Conservation (phyloP, 2,329 filamentous ascomycete genomes). For the Orbilia brochopaga region DNA sequence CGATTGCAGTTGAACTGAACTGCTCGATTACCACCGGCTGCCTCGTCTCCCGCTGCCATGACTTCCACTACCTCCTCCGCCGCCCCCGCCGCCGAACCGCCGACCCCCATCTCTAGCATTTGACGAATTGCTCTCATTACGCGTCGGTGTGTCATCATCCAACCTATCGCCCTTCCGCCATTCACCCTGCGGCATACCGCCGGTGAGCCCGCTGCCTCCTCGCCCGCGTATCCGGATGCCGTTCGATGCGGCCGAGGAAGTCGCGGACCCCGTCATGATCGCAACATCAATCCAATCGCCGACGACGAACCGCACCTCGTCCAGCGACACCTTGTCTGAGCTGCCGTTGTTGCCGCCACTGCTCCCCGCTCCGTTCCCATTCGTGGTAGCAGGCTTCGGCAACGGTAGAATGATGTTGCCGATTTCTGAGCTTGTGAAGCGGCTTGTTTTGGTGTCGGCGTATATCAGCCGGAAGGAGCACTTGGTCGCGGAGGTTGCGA, state of each 20-base stretch:
- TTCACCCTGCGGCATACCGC: slow-evolving; percentile 32
- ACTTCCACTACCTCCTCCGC: slow-evolving; percentile 21
- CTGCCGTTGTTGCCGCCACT: slow-evolving; percentile 57
- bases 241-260: slow-evolving; percentile 25
- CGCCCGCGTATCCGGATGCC: slow-evolving; percentile 43
- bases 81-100: slow-evolving; percentile 34
- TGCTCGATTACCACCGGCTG: slow-evolving; percentile 28
- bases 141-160: slow-evolving; percentile 33
- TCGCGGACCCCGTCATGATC: slow-evolving; percentile 36
- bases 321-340: slow-evolving; percentile 70
- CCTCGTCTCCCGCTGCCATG: slow-evolving; percentile 29
- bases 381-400: slow-evolving; percentile 63
- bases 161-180: slow-evolving; percentile 46
- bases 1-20: no score
- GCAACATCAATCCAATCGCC: slow-evolving; percentile 88
- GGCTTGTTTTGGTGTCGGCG: slow-evolving; percentile 69
- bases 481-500: slow-evolving; percentile 78
- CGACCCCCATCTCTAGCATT: slow-evolving; percentile 14
- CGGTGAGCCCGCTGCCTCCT: slow-evolving; percentile 30
- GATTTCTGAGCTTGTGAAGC: slow-evolving; percentile 79
- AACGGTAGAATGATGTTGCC: slow-evolving; percentile 67
- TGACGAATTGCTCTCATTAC: slow-evolving; percentile 19
- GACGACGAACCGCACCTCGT: slow-evolving; percentile 79
- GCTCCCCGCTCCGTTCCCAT: slow-evolving; percentile 56
- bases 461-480: slow-evolving; percentile 88